These are phyloP conservation scores for Saccharomycopsis hybrid DNA, from an alignment of 1,139 yeast species.

Conservation along the genomic window DNA sequence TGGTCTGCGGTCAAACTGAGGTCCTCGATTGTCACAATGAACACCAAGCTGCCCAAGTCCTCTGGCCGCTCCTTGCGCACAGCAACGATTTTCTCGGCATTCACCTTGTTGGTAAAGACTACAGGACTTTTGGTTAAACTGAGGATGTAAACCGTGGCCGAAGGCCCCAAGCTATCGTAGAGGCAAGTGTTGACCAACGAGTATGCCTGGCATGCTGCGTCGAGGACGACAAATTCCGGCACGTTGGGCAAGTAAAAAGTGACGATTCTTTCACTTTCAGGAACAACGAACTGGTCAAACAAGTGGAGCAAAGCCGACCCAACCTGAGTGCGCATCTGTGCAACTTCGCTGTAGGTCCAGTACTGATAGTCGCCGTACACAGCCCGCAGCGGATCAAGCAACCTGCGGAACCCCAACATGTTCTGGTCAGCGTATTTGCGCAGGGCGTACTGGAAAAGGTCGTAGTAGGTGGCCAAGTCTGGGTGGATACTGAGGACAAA, in stretches of 20 bases:
- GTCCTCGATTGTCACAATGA: constrained; percentile 34
- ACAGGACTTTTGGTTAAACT: constrained; percentile 51
- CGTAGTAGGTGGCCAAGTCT: constrained; percentile 38
- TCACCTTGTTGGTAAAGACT: constrained; percentile 42
- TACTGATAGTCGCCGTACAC: too few species aligned
- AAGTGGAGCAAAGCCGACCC: constrained; percentile 61
- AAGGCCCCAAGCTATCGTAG: constrained; percentile 59
- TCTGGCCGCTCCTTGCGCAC: constrained; percentile 32
- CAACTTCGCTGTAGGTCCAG: constrained; percentile 39
- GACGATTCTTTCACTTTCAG: constrained; percentile 34
- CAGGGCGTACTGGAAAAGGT: constrained; percentile 42
- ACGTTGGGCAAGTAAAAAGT: constrained; percentile 39
- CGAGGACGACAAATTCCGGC: constrained; percentile 54
- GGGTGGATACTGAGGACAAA: too few species aligned
- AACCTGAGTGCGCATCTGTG: constrained; percentile 39
- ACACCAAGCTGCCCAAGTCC: constrained; percentile 21
- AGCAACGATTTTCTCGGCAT: constrained; percentile 36
- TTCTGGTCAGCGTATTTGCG: constrained; percentile 33
- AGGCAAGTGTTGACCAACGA: constrained; percentile 50
- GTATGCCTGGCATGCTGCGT: constrained; percentile 49
- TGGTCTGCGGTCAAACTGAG: constrained; percentile 29
- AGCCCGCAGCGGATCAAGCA: too few species aligned
- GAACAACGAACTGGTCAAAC: too few species aligned
- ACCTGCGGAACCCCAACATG: constrained; percentile 49
- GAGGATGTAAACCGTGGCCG: constrained; percentile 52